Conservation (phyloP, 1,284 basidiomycete species). For the Sporisorium sorghi region DNA sequence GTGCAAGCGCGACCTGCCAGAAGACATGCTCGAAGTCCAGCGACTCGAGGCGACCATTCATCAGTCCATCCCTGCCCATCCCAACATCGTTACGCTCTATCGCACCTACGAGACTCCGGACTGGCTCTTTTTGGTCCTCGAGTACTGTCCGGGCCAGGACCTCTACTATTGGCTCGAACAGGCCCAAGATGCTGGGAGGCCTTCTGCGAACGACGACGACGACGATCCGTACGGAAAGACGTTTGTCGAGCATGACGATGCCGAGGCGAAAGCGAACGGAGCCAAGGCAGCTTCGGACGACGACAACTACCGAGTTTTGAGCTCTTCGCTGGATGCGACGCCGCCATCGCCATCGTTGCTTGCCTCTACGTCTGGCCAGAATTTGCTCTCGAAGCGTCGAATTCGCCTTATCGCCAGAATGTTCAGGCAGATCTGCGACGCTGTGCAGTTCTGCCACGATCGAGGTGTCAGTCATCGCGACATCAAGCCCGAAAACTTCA, state of each 20-base stretch:
- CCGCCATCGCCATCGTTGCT: conserved; percentile 94
- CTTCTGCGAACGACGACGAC: conserved; percentile 22
- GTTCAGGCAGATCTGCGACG: conserved; percentile 98
- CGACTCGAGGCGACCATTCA: conserved; percentile 83
- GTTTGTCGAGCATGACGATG: conserved; percentile 2
- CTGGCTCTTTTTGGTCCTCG: conserved; percentile 83
- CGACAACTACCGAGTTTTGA: conserved; percentile 23
- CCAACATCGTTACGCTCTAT: conserved; percentile 94
- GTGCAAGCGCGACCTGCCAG: conserved; percentile 73
- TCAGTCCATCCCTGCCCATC: conserved; percentile 88
- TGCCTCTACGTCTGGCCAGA: conserved; percentile 78
- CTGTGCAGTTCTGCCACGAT: conserved; percentile 94
- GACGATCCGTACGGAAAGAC: conserved; percentile 16
- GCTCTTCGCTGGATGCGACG: conserved; percentile 50
- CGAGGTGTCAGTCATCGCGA: conserved; percentile 93
- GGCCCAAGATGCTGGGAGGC: conserved; percentile 66
- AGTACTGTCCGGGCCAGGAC: conserved; percentile 96
- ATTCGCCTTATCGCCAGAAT: conserved; percentile 92
- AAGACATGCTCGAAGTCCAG: conserved; percentile 65
- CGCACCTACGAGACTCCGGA: conserved; percentile 76
- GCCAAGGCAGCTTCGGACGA: not conserved
- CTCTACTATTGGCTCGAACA: conserved; percentile 88
- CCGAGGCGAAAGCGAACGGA: not conserved
- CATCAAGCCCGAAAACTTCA: conserved; percentile 84
- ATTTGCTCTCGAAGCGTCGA: conserved; percentile 85